Conservation (phyloP, 1,284 basidiomycete genomes). For the Pholiota adiposa region DNA sequence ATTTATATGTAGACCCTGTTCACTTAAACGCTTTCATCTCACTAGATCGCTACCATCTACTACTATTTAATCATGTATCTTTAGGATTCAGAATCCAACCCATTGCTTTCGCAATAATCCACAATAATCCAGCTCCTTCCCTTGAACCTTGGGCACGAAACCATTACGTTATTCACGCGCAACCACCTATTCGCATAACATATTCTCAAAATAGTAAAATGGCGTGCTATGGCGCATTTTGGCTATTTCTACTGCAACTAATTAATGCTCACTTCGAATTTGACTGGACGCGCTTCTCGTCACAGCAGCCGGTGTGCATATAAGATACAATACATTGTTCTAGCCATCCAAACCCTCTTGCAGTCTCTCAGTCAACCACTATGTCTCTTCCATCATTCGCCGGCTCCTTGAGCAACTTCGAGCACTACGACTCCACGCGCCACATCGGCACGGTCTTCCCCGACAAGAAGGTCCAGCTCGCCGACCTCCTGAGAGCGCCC, state of each 20-base stretch:
- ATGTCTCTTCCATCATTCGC: constrained; percentile 21
- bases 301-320: neutral
- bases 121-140: neutral
- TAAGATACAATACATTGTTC: neutral
- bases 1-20: neutral
- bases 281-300: neutral
- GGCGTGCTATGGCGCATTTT: neutral
- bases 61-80: neutral
- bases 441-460: constrained; percentile 41
- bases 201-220: neutral
- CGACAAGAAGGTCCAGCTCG: constrained; percentile 34
- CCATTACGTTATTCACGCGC: neutral
- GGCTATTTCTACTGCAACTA: neutral
- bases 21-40: neutral
- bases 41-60: neutral
- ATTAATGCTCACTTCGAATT: neutral
- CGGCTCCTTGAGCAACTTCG: constrained; percentile 31
- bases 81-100: neutral
- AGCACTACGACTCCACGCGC: constrained; percentile 33
- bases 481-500: constrained; percentile 30
- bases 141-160: neutral
- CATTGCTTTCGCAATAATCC: neutral
- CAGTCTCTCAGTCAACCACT: neutral
- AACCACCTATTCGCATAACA: neutral
- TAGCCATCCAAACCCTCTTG: neutral